Conservation (phyloP, 257 asterid genomes). For the Solanum chilense region DNA sequence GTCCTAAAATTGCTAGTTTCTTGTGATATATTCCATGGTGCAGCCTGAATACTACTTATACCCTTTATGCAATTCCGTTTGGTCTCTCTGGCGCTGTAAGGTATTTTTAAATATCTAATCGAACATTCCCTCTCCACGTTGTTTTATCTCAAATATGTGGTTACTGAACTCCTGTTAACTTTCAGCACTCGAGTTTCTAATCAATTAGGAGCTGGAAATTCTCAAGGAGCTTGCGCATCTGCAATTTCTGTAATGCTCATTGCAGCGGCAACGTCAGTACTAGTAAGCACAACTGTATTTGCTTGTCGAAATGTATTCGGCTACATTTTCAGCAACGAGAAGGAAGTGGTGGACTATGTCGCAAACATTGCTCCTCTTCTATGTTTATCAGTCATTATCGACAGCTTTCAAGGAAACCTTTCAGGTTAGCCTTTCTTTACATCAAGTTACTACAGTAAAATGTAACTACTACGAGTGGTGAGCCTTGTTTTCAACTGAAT, state of each 20-base stretch:
- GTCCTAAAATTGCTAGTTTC: neutral
- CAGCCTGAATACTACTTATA: conserved; percentile 43
- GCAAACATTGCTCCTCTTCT: conserved; percentile 57
- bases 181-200: conserved; percentile 76
- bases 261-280: conserved; percentile 23
- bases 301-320: conserved; percentile 56
- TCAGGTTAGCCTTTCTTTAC: conserved; percentile 33
- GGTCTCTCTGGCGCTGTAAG: conserved; percentile 79
- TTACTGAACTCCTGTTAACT: neutral
- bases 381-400: conserved; percentile 45
- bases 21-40: neutral
- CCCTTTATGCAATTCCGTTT: conserved; percentile 55
- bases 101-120: conserved; percentile 10
- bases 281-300: conserved; percentile 32
- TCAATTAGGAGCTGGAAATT: conserved; percentile 68
- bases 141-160: neutral
- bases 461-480: neutral
- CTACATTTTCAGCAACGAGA: conserved; percentile 59
- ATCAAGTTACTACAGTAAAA: neutral
- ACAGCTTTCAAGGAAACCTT: conserved; percentile 56
- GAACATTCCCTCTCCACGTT: neutral
- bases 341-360: conserved; percentile 64
- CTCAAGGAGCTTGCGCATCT: conserved; percentile 42
- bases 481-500: neutral
- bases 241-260: conserved; percentile 44